Percentiles rank a stretch among this genome's conserved stretches.
phyloP scores from a whole-genome alignment of 352 stramenopile genomes.

The Phytophthora agathidicida region DNA sequence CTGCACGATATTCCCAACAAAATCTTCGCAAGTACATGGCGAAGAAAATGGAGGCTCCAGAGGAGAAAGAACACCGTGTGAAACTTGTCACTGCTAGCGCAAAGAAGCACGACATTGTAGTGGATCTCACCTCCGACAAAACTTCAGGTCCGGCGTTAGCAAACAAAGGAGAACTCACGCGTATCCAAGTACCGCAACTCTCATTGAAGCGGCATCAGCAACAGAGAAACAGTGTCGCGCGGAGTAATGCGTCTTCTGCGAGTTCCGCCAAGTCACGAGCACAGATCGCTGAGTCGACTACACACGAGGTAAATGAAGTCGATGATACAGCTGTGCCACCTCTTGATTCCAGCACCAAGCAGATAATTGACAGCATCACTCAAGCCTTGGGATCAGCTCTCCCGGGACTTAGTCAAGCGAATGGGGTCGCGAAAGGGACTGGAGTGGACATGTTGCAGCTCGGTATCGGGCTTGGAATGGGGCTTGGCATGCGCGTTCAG shows the following conservation, averaged over 20 bases:
- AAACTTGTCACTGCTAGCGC: conserved; percentile 61
- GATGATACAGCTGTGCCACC: neutral
- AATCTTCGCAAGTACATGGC: conserved; percentile 87
- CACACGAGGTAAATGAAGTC: neutral
- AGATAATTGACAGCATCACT: conserved; percentile 80
- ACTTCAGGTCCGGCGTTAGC: neutral
- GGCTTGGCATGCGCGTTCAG: conserved; percentile 80
- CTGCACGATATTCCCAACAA: conserved; percentile 58
- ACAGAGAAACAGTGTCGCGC: conserved; percentile 7
- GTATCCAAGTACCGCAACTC: conserved; percentile 63
- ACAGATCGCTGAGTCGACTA: conserved; percentile 3
- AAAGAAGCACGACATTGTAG: conserved; percentile 66
- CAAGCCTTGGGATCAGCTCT: conserved; percentile 67
- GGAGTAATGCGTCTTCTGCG: conserved; percentile 21
- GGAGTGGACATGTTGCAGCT: conserved; percentile 78
- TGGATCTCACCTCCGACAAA: conserved; percentile 34
- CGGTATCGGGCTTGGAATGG: conserved; percentile 89
- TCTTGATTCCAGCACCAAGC: conserved; percentile 60
- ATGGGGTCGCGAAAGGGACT: conserved; percentile 19
- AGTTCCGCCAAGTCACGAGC: conserved; percentile 28
- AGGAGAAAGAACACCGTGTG: conserved; percentile 64
- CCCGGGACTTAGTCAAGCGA: conserved; percentile 27
- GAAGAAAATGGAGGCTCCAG: conserved; percentile 78
- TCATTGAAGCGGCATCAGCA: conserved; percentile 36
- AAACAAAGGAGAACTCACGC: conserved; percentile 40